Conservation (phyloP, 2,329 filamentous ascomycete genomes). For the Dactylonectria macrodidyma region DNA sequence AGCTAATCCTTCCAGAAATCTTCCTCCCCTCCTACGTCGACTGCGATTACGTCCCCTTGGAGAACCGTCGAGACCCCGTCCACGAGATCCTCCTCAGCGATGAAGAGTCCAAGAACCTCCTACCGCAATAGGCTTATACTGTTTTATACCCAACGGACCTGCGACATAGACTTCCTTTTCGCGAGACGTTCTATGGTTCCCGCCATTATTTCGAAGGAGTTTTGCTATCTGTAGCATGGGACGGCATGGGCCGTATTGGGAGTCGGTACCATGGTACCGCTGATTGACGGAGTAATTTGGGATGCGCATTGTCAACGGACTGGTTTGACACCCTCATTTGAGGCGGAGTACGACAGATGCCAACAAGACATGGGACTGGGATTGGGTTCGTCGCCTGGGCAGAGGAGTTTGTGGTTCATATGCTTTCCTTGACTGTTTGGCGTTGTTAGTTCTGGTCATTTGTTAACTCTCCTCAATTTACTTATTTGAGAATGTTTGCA, state of each 20-base stretch:
- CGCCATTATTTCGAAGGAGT: constrained; percentile 31
- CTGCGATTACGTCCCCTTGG: constrained; percentile 81
- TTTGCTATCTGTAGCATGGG: constrained; percentile 1
- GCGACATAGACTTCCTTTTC: constrained; percentile 49
- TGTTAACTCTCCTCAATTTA: constrained; percentile 46
- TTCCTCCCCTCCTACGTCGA: constrained; percentile 86
- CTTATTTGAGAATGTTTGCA: not conserved
- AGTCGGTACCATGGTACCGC: constrained; percentile 27
- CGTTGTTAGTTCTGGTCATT: constrained; percentile 40
- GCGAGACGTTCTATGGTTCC: constrained; percentile 45
- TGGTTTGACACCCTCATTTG: constrained; percentile 48
- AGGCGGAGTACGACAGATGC: constrained; percentile 44
- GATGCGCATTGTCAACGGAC: constrained; percentile 40
- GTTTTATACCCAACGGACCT: constrained; percentile 35
- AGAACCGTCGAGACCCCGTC: constrained; percentile 82
- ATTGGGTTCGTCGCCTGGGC: constrained; percentile 36
- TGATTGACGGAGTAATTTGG: constrained; percentile 45
- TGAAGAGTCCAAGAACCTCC: constrained; percentile 79
- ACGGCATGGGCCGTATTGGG: no score
- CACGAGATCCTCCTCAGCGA: constrained; percentile 84
- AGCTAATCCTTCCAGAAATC: constrained; percentile 70
- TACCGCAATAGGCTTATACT: constrained; percentile 69
- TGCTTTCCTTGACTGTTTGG: constrained; percentile 33
- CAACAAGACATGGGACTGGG: constrained; percentile 35
- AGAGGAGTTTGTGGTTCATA: constrained; percentile 34